These are phyloP conservation scores for Trichoderma simmonsii DNA, from an alignment of 2,329 filamentous ascomycete genomes.

Conservation along the genomic window DNA sequence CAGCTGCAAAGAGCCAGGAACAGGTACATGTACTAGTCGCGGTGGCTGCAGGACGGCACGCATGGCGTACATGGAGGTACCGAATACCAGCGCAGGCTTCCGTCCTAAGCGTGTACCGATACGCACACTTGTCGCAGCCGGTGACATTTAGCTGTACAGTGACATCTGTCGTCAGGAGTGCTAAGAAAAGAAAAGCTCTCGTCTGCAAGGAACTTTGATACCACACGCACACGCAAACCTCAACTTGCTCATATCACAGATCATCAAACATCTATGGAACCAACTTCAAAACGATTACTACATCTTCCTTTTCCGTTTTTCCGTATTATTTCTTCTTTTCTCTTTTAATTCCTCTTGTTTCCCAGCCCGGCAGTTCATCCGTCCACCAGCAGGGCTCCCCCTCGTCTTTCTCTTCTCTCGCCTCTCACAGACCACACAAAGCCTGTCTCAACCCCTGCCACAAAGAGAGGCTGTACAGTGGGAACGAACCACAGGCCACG, in stretches of 20 bases:
- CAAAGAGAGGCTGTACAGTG: constrained; percentile 1
- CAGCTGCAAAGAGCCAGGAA: background rate
- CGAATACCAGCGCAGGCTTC: background rate
- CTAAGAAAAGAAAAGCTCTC: background rate
- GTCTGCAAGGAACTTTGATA: background rate
- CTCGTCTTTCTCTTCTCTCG: background rate
- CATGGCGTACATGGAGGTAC: background rate
- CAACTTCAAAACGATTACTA: background rate
- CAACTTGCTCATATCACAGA: background rate
- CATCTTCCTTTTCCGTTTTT: background rate
- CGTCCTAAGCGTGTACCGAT: background rate
- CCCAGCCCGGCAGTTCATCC: background rate
- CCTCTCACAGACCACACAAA: background rate
- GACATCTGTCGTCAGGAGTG: background rate
- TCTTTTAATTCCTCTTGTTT: background rate
- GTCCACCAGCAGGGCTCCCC: background rate
- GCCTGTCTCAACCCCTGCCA: background rate
- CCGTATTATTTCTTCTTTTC: background rate
- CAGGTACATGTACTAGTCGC: background rate
- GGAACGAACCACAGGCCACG: constrained; percentile 10
- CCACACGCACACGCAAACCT: background rate
- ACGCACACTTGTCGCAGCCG: background rate
- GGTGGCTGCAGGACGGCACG: background rate
- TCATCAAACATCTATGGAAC: background rate
- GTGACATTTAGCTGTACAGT: background rate